Conservation (phyloP, 495 filamentous ascomycete genomes). For the Penicillium fimorum region DNA sequence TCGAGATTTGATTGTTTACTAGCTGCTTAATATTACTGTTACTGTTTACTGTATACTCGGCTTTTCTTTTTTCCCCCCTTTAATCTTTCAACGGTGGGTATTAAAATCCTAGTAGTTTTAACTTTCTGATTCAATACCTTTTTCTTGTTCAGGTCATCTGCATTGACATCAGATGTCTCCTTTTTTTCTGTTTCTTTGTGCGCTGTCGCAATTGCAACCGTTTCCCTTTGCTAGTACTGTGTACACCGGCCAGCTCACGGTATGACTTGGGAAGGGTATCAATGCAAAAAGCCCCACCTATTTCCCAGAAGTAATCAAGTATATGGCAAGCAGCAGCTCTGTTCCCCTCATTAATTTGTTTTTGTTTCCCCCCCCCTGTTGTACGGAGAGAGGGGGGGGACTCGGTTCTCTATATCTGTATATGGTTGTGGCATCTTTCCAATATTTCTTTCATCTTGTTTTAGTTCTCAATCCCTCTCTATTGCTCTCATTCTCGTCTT, state of each 20-base stretch:
- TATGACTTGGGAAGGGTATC: constrained; percentile 17
- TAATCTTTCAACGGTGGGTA: constrained; percentile 12
- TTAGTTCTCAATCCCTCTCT: constrained; percentile 9
- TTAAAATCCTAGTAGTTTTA: constrained; percentile 5
- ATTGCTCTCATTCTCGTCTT: not conserved
- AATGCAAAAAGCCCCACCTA: constrained; percentile 27
- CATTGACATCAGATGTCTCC: constrained; percentile 7
- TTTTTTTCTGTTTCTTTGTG: constrained; percentile 8
- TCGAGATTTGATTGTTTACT: not conserved
- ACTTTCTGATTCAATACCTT: constrained; percentile 5
- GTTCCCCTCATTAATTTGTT: constrained; percentile 15
- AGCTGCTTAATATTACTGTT: not conserved
- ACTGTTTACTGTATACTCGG: not conserved
- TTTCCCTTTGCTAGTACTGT: constrained; percentile 15
- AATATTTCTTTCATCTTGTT: constrained; percentile 13
- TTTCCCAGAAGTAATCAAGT: constrained; percentile 21
- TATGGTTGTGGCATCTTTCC: constrained; percentile 21
- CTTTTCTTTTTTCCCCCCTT: not conserved
- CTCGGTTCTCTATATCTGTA: constrained; percentile 21
- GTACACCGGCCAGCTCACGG: constrained; percentile 18
- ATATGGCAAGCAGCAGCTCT: constrained; percentile 10
- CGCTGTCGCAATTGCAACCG: constrained; percentile 27
- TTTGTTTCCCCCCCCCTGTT: constrained; percentile 12
- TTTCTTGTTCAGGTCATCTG: constrained; percentile 21
- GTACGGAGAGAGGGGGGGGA: constrained; percentile 10